Conservation (phyloP, 1,284 basidiomycete genomes). For the Thelephora terrestris region DNA sequence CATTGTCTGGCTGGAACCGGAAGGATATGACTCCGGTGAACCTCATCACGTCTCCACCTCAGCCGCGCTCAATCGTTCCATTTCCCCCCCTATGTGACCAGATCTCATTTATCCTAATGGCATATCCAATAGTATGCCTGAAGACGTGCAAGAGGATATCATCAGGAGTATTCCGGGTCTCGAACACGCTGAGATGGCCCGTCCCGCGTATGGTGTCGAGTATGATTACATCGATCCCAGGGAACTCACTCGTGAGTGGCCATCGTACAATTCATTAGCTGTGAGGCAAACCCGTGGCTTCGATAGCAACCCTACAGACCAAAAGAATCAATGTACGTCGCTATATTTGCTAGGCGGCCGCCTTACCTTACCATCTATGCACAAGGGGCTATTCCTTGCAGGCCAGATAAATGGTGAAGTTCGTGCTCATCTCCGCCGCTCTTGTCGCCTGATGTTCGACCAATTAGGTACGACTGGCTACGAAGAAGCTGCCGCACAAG, state of each 20-base stretch:
- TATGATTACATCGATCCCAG: conserved; percentile 88
- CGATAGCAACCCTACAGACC: conserved; percentile 71
- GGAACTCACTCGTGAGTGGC: conserved; percentile 55
- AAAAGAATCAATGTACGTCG: conserved; percentile 57
- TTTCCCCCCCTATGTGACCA: conserved; percentile 14
- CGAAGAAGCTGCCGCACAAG: conserved; percentile 87
- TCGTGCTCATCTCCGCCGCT: neutral
- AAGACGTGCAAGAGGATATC: conserved; percentile 73
- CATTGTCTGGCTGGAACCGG: conserved; percentile 83
- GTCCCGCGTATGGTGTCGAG: conserved; percentile 87
- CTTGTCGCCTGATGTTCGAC: neutral
- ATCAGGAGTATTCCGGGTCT: conserved; percentile 77
- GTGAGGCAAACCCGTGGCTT: neutral
- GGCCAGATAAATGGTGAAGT: conserved; percentile 77
- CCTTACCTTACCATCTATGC: neutral
- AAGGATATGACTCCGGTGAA: conserved; percentile 77
- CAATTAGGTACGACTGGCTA: conserved; percentile 74
- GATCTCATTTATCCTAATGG: conserved; percentile 87
- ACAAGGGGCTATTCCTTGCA: conserved; percentile 72
- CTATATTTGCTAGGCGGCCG: neutral
- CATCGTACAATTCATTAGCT: neutral
- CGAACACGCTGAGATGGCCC: conserved; percentile 72
- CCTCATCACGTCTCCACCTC: neutral
- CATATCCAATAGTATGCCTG: conserved; percentile 77
- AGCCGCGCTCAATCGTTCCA: neutral